These are phyloP conservation scores for Diplocarpon mali DNA, from an alignment of 2,329 filamentous ascomycete species.

Conservation along the genomic window DNA sequence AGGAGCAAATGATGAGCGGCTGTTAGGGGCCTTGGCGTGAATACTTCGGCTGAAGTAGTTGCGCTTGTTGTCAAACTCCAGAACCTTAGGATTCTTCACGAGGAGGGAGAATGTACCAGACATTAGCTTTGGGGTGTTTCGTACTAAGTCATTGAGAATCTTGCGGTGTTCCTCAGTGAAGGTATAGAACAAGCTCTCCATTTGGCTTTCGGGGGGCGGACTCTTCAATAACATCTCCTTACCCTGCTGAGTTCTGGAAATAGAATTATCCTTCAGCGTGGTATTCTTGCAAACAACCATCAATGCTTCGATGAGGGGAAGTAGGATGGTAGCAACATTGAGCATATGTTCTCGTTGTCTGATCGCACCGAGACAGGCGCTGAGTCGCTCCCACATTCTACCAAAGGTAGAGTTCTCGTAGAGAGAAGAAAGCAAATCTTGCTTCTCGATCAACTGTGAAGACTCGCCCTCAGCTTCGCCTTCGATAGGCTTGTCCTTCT, in stretches of 20 bases:
- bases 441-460: constrained; percentile 51
- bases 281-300: constrained; percentile 99
- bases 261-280: constrained; percentile 36
- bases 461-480: constrained; percentile 42
- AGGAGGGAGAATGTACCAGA: constrained; percentile 92
- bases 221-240: constrained; percentile 67
- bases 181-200: constrained; percentile 87
- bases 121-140: constrained; percentile 96
- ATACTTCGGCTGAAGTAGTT: constrained; percentile 97
- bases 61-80: constrained; percentile 99
- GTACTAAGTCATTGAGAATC: constrained; percentile 93
- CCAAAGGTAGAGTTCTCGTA: constrained; percentile 89
- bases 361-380: constrained; percentile 78
- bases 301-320: constrained; percentile 87
- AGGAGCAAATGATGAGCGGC: constrained; percentile 57
- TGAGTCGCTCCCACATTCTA: constrained; percentile 84
- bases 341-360: constrained; percentile 90
- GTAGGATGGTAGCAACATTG: constrained; percentile 88
- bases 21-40: constrained; percentile 61
- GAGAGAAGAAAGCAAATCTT: constrained; percentile 74
- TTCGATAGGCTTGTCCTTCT: constrained; percentile 30
- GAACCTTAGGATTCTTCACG: constrained; percentile 96
- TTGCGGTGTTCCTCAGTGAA: constrained; percentile 97
- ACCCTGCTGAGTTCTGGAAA: constrained; percentile 28
- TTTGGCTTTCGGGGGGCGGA: constrained; percentile 66